phyloP scores from a whole-genome alignment of 805 yeast genomes.

The Hanseniaspora mollemarum region DNA sequence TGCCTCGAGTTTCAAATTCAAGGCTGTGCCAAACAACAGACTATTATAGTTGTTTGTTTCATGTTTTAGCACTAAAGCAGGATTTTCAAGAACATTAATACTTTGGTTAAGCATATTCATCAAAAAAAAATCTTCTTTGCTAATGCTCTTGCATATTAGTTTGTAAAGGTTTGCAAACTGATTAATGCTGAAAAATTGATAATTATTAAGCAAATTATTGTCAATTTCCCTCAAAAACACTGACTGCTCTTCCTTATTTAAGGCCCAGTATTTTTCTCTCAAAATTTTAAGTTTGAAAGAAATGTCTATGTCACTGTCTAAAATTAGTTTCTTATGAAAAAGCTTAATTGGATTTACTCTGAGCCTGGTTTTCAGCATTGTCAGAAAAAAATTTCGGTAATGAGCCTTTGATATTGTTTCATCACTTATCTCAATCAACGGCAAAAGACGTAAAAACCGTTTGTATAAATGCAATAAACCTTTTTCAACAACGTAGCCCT shows the following conservation, averaged over 20 bases:
- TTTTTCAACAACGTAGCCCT: not conserved
- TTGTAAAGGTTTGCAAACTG: conserved; percentile 6
- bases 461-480: conserved; percentile 2
- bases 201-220: not conserved
- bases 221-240: not conserved
- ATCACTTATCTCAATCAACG: not conserved
- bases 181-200: not conserved
- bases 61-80: not conserved
- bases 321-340: not conserved
- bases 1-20: not conserved
- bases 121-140: not conserved
- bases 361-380: not conserved
- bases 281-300: not conserved
- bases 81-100: not conserved
- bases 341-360: not conserved
- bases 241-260: not conserved
- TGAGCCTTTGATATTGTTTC: not conserved
- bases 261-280: not conserved
- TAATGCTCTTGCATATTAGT: not conserved
- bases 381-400: not conserved
- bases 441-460: not conserved
- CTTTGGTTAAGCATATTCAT: not conserved
- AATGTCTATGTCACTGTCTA: conserved; percentile 5
- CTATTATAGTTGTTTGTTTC: not conserved
- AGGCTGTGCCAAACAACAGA: conserved; percentile 2